These are phyloP conservation scores for Phialemonium atrogriseum DNA, from an alignment of 2,329 filamentous ascomycete genomes.

Conservation along the genomic window DNA sequence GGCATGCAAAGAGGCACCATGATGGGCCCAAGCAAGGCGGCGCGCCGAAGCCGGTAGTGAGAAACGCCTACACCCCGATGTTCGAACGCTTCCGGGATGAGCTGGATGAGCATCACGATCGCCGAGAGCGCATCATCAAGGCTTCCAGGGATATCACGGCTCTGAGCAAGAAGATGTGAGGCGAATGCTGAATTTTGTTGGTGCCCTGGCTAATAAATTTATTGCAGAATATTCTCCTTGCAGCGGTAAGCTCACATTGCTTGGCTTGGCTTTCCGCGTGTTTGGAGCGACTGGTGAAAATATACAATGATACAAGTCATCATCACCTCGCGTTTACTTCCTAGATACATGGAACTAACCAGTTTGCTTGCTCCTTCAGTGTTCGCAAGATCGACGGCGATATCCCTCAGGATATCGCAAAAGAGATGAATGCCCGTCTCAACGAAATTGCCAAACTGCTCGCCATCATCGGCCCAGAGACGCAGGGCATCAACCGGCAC, in stretches of 20 bases:
- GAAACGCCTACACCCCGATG: conserved; percentile 56
- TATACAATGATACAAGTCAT: too few relatives aligned
- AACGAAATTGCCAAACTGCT: conserved; percentile 65
- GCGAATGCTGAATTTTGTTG: conserved; percentile 2
- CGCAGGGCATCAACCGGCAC: conserved; percentile 70
- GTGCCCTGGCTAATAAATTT: conserved; percentile 5
- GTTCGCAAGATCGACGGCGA: conserved; percentile 54
- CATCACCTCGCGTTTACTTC: neutral
- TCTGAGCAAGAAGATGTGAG: conserved; percentile 92
- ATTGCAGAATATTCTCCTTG: conserved; percentile 69
- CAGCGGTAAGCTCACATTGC: conserved; percentile 51
- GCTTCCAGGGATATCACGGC: conserved; percentile 87
- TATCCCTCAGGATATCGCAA: conserved; percentile 60
- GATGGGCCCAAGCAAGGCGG: conserved; percentile 12
- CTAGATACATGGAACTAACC: too few relatives aligned
- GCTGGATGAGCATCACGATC: conserved; percentile 89
- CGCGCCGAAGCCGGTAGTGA: conserved; percentile 24
- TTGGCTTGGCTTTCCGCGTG: neutral
- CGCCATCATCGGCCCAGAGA: conserved; percentile 57
- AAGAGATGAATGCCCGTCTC: conserved; percentile 62
- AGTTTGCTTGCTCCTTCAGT: too few relatives aligned
- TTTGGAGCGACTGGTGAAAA: too few relatives aligned
- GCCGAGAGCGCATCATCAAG: conserved; percentile 84
- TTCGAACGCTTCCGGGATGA: conserved; percentile 82
- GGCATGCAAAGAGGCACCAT: conserved; percentile 33